These are phyloP conservation scores for Lithohypha guttulata DNA, from an alignment of 2,329 filamentous ascomycete genomes.

Conservation along the genomic window DNA sequence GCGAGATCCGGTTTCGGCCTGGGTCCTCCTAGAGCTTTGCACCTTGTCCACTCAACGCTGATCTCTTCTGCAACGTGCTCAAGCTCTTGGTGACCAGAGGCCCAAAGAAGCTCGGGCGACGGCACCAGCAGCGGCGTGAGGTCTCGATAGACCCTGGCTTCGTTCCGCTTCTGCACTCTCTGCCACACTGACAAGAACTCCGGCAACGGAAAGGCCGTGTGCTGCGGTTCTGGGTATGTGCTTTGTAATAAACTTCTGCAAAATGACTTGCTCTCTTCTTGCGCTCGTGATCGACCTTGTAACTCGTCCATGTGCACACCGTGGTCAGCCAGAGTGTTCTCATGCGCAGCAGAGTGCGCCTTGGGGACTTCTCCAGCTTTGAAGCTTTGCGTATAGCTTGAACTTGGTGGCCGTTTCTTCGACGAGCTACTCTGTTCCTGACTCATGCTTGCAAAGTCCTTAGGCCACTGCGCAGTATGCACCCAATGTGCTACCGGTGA, in stretches of 20 bases:
- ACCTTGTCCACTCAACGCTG: not conserved
- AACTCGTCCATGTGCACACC: slow-evolving; percentile 1
- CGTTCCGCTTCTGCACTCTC: not conserved
- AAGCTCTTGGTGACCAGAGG: not conserved
- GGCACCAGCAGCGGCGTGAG: not conserved
- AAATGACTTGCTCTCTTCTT: not conserved
- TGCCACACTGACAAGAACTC: slow-evolving; percentile 4
- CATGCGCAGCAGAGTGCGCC: slow-evolving; percentile 2
- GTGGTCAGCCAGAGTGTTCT: slow-evolving; percentile 1
- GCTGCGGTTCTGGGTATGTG: not conserved
- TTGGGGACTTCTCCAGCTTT: slow-evolving; percentile 3
- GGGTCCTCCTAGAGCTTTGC: not conserved
- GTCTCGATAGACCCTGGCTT: not conserved
- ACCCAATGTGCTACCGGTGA: slow-evolving; percentile 1
- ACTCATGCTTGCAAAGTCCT: slow-evolving; percentile 5
- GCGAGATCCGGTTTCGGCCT: not conserved
- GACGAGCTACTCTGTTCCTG: slow-evolving; percentile 4
- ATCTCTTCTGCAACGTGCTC: not conserved
- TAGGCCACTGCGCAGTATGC: not conserved
- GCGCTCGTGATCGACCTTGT: slow-evolving; percentile 5
- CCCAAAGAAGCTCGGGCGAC: not conserved
- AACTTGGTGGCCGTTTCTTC: slow-evolving; percentile 5
- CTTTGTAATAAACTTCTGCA: slow-evolving; percentile 3
- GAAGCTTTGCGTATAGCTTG: slow-evolving; percentile 5
- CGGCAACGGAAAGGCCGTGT: slow-evolving; percentile 1